Evolutionary conservation across 257 asterid species (phyloP), one percentile per base, ranked within the genome.

Genomic region (Solanum habrochaites): DNA sequence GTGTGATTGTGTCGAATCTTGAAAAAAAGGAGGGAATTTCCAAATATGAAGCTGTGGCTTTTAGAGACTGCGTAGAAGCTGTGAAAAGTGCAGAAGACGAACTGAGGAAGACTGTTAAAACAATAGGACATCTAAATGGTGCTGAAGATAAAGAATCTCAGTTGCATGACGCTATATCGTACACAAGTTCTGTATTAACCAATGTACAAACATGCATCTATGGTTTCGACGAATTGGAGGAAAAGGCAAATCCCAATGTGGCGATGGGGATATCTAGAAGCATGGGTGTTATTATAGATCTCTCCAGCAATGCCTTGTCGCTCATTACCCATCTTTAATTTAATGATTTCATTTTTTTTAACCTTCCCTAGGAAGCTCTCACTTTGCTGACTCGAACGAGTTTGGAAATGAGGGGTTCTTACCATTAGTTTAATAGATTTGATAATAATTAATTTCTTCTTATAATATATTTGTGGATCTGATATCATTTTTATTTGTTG

Each of bases 131-230:
- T 12, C 67, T 95, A 14, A 56, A 89, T 11, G 49, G 89, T 13
- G 94, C 83, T n/a, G 83, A 70, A 8, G 97, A 93, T 12, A 82
- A 90, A 85, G 91, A 85, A 32, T 93, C 88, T n/a, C 90, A 95
- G 72, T 94, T 94, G 98, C 86, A 93, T 25, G 93, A 90, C 29
- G 97, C 97, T 1, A 93, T 92, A 89, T 94, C 97, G 6, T 92
- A 92, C 81, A 97, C 95, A 11, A 95, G 97, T 89, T 95, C 98
- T 20, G 98, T 95, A 42, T 91, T 93, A 29, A 91, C 97, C n/a
- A 94, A 95, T 60, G 93, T 93, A 4, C 98, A 94, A 31, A 90
- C 98, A 3, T 95, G 98, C 88, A 74, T 88, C 47, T 98, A 95
- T 83, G 95, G 91, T 2, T 78, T 92, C 9, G n/a, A 88, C 2